Evolutionary conservation across 1,284 basidiomycete genomes (phyloP).

Genomic region (Fomitopsis betulina): DNA sequence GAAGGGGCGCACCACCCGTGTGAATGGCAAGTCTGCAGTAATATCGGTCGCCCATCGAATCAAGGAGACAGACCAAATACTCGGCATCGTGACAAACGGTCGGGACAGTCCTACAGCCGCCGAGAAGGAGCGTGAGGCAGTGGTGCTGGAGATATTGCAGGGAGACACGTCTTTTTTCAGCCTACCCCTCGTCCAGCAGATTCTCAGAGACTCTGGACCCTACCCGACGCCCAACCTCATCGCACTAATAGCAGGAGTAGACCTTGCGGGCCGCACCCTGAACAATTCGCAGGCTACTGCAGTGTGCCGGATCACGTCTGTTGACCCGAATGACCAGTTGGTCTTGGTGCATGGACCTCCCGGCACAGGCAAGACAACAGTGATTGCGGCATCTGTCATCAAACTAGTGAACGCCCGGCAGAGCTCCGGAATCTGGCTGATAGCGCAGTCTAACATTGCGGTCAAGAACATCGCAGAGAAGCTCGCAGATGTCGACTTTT

Average conservation of each 20-base stretch:
- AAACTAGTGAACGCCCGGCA: slow-evolving; percentile 10
- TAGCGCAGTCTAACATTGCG: slow-evolving; percentile 36
- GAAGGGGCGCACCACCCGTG: slow-evolving; percentile 4
- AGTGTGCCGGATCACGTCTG: slow-evolving; percentile 12
- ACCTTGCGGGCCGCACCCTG: slow-evolving; percentile 7
- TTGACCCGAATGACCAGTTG: slow-evolving; percentile 1
- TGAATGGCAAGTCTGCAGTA: slow-evolving; percentile 12
- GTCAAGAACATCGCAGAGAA: slow-evolving; percentile 54
- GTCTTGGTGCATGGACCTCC: slow-evolving; percentile 18
- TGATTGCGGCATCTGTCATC: slow-evolving; percentile 27
- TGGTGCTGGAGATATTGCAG: slow-evolving; percentile 8
- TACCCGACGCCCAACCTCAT: neutral
- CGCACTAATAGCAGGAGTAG: neutral
- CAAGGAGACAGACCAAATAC: slow-evolving; percentile 5
- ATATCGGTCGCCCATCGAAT: slow-evolving; percentile 5
- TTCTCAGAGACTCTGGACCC: neutral
- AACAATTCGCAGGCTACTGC: slow-evolving; percentile 17
- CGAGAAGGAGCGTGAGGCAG: slow-evolving; percentile 10
- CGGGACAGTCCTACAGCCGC: slow-evolving; percentile 14
- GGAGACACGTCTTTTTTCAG: slow-evolving; percentile 4
- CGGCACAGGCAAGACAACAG: slow-evolving; percentile 31
- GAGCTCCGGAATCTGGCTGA: slow-evolving; percentile 23
- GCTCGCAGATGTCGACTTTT: slow-evolving; percentile 31
- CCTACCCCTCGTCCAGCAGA: slow-evolving; percentile 5
- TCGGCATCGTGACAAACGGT: slow-evolving; percentile 15